Conservation (phyloP, 2,329 filamentous ascomycete genomes). For the Penicillium sp. region DNA sequence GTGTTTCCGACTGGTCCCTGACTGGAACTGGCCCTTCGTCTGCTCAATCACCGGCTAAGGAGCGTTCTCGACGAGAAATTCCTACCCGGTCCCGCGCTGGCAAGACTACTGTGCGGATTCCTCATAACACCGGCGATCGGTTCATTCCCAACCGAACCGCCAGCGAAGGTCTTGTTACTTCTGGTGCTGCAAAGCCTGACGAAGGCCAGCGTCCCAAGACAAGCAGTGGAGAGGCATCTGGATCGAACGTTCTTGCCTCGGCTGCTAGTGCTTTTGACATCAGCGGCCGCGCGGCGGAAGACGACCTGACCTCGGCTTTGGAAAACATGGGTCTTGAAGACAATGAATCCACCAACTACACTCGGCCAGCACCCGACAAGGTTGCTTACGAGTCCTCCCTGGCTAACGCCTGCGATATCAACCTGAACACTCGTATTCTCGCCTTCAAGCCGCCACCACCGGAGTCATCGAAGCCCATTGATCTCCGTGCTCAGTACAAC, state of each 20-base stretch:
- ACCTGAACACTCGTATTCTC: conserved; percentile 89
- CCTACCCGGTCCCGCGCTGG: conserved; percentile 47
- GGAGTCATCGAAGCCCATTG: conserved; percentile 96
- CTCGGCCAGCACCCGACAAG: conserved; percentile 80
- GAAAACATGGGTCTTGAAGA: conserved; percentile 78
- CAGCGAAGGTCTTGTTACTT: conserved; percentile 82
- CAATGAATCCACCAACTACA: conserved; percentile 65
- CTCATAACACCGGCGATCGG: conserved; percentile 75
- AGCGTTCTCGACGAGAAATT: conserved; percentile 58
- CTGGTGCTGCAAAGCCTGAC: conserved; percentile 81
- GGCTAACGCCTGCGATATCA: conserved; percentile 87
- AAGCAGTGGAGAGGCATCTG: conserved; percentile 69
- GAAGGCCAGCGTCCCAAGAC: conserved; percentile 74
- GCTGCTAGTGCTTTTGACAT: conserved; percentile 68
- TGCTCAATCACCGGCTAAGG: conserved; percentile 61
- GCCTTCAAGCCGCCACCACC: conserved; percentile 98
- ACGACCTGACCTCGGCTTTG: conserved; percentile 76
- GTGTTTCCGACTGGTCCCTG: conserved; percentile 88
- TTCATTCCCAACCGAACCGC: conserved; percentile 94
- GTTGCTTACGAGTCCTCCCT: conserved; percentile 90
- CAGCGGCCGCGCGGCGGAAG: conserved; percentile 61
- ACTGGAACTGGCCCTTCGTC: conserved; percentile 71
- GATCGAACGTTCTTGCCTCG: conserved; percentile 73
- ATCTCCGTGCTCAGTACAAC: conserved; percentile 97
- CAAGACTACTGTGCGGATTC: conserved; percentile 73